phyloP scores from a whole-genome alignment of 192 early-diverging fungal species.

The Coemansia sp. region DNA sequence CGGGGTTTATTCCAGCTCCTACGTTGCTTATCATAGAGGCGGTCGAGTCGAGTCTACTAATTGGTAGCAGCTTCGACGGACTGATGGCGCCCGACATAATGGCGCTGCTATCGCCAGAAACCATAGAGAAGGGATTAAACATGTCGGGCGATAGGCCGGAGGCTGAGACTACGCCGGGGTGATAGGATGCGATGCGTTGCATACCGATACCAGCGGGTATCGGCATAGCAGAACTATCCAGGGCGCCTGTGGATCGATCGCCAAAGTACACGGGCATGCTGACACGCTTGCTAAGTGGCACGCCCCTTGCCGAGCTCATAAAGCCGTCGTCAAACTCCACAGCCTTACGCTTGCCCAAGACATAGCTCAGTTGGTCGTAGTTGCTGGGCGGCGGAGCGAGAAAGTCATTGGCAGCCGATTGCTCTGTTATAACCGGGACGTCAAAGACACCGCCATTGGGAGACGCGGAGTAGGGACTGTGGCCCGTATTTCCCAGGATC shows the following conservation, averaged over 20 bases:
- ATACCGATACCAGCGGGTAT: slow-evolving; percentile 24
- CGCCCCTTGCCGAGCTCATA: slow-evolving; percentile 27
- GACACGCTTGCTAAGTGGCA: slow-evolving; percentile 46
- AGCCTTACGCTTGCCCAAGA: slow-evolving; percentile 36
- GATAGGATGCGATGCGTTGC: slow-evolving; percentile 50
- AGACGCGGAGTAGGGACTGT: slow-evolving; percentile 1
- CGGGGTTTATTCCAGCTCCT: neutral
- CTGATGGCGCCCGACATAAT: slow-evolving; percentile 3
- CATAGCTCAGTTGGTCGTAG: slow-evolving; percentile 14
- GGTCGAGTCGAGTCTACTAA: neutral
- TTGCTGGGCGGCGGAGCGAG: slow-evolving; percentile 11
- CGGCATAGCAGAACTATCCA: slow-evolving; percentile 17
- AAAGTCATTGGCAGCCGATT: slow-evolving; percentile 6
- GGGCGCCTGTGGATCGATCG: neutral
- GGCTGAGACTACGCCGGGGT: slow-evolving; percentile 13
- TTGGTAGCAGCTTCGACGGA: slow-evolving; percentile 4
- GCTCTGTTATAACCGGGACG: neutral
- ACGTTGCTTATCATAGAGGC: slow-evolving; percentile 2
- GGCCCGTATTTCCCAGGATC: slow-evolving; percentile 17
- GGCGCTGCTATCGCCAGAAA: neutral
- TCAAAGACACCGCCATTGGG: neutral
- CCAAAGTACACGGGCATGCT: slow-evolving; percentile 45
- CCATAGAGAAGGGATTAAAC: slow-evolving; percentile 4
- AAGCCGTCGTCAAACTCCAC: slow-evolving; percentile 13
- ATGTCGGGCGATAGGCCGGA: neutral